phyloP scores from a whole-genome alignment of 2,329 filamentous ascomycete genomes.

The Aspergillus piperis region DNA sequence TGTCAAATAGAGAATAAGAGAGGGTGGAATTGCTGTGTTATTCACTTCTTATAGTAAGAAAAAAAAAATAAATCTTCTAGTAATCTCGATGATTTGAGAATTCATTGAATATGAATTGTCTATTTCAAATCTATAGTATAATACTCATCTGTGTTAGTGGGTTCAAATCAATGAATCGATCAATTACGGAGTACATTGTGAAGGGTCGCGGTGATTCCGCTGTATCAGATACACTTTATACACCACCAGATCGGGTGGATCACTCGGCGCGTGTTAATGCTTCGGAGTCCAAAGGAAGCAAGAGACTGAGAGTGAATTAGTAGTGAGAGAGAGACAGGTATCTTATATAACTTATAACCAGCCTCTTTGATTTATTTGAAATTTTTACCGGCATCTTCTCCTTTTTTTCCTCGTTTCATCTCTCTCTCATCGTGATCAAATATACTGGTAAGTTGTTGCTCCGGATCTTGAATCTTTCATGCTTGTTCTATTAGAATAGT shows the following conservation, averaged over 20 bases:
- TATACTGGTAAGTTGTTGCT: constrained; percentile 1
- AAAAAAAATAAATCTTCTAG: too few species aligned
- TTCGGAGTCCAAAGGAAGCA: background rate
- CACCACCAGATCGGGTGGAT: constrained; percentile 9
- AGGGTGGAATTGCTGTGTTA: too few species aligned
- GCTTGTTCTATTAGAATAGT: background rate
- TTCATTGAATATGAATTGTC: background rate
- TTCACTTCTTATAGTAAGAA: too few species aligned
- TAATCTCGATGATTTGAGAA: background rate
- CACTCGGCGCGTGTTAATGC: constrained; percentile 7
- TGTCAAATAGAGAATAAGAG: background rate
- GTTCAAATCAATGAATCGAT: background rate
- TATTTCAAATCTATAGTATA: background rate
- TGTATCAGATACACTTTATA: constrained; percentile 11
- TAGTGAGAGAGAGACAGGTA: background rate
- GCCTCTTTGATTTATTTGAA: background rate
- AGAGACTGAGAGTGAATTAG: too few species aligned
- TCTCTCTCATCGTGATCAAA: too few species aligned
- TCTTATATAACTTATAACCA: background rate
- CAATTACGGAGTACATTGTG: background rate
- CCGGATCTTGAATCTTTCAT: background rate
- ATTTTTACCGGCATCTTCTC: background rate
- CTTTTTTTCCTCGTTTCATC: background rate
- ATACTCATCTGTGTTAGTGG: background rate
- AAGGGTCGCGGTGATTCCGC: background rate